phyloP scores from a whole-genome alignment of 345 rosid genomes.

The Lepidium sativum region DNA sequence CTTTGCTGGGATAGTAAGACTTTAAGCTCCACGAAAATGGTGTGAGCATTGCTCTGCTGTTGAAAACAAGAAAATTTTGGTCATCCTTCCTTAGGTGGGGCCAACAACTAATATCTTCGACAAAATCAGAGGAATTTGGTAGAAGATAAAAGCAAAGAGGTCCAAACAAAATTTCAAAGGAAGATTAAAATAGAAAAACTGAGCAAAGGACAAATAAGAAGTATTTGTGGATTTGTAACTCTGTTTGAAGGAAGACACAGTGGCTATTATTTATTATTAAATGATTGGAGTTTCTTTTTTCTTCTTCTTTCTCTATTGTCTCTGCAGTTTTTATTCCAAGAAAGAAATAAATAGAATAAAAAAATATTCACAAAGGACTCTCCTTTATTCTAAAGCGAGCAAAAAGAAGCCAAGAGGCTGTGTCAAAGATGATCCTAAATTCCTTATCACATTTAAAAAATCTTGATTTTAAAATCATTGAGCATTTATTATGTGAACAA shows the following conservation, averaged over 20 bases:
- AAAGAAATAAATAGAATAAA: slow-evolving; percentile 8
- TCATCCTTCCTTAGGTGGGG: slow-evolving; percentile 13
- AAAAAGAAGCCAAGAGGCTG: slow-evolving; percentile 18
- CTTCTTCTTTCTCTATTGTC: slow-evolving; percentile 14
- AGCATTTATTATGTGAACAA: not conserved
- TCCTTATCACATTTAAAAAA: not conserved
- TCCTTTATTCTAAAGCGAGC: slow-evolving; percentile 29
- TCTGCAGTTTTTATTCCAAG: not conserved
- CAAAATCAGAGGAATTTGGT: slow-evolving; percentile 12
- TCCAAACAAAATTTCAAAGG: not conserved
- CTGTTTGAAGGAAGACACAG: slow-evolving; percentile 19
- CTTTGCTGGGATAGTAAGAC: slow-evolving; percentile 10
- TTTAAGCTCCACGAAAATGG: slow-evolving; percentile 28
- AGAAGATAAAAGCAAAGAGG: not conserved
- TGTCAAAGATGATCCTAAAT: slow-evolving; percentile 5
- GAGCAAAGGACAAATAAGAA: slow-evolving; percentile 21
- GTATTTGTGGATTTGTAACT: slow-evolving; percentile 13
- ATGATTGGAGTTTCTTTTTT: slow-evolving; percentile 18
- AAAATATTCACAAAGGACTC: slow-evolving; percentile 24
- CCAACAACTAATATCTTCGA: slow-evolving; percentile 13
- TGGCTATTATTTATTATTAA: slow-evolving; percentile 11
- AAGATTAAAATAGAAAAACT: not conserved
- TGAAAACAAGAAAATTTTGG: slow-evolving; percentile 20
- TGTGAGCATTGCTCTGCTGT: slow-evolving; percentile 30
- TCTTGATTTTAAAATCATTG: not conserved